phyloP scores from a whole-genome alignment of 805 yeast genomes.

The Candida nemodendra region DNA sequence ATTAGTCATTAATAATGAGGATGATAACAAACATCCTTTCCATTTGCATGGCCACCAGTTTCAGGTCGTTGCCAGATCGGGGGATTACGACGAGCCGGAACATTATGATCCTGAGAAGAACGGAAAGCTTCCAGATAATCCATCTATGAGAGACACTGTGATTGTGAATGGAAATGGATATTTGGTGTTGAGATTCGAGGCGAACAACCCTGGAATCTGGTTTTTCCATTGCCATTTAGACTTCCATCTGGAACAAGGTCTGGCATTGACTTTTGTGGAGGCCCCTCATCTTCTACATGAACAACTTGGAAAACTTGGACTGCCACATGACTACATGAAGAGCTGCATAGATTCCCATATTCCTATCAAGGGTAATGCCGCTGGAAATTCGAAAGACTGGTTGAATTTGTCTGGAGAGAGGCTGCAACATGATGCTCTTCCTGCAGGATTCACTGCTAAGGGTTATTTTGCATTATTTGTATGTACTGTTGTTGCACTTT shows the following conservation, averaged over 20 bases:
- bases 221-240: conserved; percentile 90
- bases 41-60: conserved; percentile 91
- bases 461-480: conserved; percentile 64
- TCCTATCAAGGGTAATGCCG: conserved; percentile 65
- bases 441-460: conserved; percentile 65
- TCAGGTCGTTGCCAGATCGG: conserved; percentile 74
- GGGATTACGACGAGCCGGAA: conserved; percentile 51
- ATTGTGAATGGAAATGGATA: conserved; percentile 66
- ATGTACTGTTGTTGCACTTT: conserved; percentile 55
- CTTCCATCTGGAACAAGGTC: conserved; percentile 82
- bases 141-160: conserved; percentile 69
- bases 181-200: conserved; percentile 67
- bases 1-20: conserved; percentile 73
- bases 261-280: conserved; percentile 69
- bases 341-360: conserved; percentile 49
- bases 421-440: conserved; percentile 59
- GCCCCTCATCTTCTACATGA: conserved; percentile 58
- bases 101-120: conserved; percentile 50
- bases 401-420: conserved; percentile 59
- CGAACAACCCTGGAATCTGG: conserved; percentile 94
- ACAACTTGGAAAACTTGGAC: conserved; percentile 26
- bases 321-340: conserved; percentile 49
- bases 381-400: conserved; percentile 57
- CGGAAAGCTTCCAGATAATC: conserved; percentile 52
- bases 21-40: conserved; percentile 93